phyloP scores from a whole-genome alignment of 129 eudicot genomes.

The Deinandra increscens region DNA sequence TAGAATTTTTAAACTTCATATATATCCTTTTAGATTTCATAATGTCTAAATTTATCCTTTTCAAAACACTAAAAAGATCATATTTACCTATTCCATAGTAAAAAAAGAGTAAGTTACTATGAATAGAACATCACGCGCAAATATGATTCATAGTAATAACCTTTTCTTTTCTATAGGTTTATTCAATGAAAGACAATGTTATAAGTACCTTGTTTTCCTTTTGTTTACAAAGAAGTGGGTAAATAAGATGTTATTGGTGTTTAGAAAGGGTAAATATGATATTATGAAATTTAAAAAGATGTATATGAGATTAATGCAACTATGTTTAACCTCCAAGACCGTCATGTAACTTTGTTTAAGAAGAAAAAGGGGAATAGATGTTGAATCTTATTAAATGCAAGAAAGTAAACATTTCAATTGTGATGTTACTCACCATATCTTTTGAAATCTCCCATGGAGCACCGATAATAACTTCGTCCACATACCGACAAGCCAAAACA shows the following conservation, averaged over 20 bases:
- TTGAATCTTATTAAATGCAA: background rate
- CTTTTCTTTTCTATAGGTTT: background rate
- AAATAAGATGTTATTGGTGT: background rate
- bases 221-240: background rate
- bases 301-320: background rate
- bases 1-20: too few species aligned
- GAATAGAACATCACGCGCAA: background rate
- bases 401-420: background rate
- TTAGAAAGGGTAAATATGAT: background rate
- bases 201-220: background rate
- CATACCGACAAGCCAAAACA: slow-evolving; percentile 97
- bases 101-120: background rate
- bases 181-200: background rate
- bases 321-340: slow-evolving; percentile 4
- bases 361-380: background rate
- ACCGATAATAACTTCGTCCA: slow-evolving; percentile 96
- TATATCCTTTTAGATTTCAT: too few species aligned
- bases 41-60: background rate
- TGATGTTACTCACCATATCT: slow-evolving; percentile 68
- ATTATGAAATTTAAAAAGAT: background rate
- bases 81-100: background rate
- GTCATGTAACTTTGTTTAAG: background rate
- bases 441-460: slow-evolving; percentile 98
- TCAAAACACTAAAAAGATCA: background rate
- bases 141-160: background rate